Percentiles rank a stretch among this genome's conserved stretches.
phyloP scores from a whole-genome alignment of 2,329 filamentous ascomycete genomes.

The Colletotrichum lindemuthianum region DNA sequence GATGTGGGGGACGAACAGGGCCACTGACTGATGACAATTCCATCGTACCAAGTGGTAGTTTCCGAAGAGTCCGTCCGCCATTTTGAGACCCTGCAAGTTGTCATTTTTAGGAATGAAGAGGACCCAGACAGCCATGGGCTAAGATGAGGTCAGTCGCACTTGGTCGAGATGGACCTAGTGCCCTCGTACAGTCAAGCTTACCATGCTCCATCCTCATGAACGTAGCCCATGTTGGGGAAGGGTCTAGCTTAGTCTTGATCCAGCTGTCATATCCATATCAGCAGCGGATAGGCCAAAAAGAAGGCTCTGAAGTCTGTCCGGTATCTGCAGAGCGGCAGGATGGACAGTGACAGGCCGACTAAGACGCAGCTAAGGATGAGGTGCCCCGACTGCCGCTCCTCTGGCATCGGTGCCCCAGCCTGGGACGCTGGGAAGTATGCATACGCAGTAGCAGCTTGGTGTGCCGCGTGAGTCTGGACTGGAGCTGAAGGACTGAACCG shows the following conservation, averaged over 20 bases:
- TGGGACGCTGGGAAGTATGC: neutral
- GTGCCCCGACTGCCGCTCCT: neutral
- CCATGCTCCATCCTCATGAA: no score
- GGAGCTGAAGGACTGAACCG: neutral
- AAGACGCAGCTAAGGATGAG: slow-evolving; percentile 17
- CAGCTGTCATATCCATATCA: no score
- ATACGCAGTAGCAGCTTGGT: no score
- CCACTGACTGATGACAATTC: no score
- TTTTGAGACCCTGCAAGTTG: neutral
- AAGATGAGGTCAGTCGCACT: slow-evolving; percentile 13
- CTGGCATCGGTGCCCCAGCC: neutral
- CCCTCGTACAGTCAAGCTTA: no score
- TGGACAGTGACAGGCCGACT: slow-evolving; percentile 25
- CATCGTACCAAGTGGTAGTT: neutral
- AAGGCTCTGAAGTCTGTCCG: neutral
- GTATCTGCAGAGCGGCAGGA: slow-evolving; percentile 15
- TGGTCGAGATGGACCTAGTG: no score
- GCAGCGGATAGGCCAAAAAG: no score
- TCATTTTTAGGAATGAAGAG: slow-evolving; percentile 3
- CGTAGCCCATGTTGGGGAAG: no score
- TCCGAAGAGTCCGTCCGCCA: slow-evolving; percentile 20
- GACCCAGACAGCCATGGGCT: neutral
- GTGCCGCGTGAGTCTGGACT: neutral
- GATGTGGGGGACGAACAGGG: slow-evolving; percentile 4
- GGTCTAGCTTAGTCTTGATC: no score